phyloP scores from a whole-genome alignment of 257 asterid genomes.

The Henckelia pumila region DNA sequence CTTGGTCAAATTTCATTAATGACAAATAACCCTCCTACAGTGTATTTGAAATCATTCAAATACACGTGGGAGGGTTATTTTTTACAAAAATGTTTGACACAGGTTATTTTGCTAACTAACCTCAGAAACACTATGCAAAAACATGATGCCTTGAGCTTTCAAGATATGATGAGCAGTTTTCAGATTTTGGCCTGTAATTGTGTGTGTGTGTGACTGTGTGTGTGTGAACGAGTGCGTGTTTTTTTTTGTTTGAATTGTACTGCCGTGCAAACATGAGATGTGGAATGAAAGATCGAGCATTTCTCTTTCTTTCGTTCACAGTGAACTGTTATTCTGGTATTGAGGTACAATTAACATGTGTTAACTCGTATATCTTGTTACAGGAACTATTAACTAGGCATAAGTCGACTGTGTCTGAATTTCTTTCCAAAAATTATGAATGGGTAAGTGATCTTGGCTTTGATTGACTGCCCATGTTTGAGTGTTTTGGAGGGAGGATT shows the following conservation, averaged over 20 bases:
- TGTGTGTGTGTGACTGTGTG: too few relatives aligned
- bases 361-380: conserved; percentile 22
- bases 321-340: background rate
- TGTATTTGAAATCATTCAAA: too few relatives aligned
- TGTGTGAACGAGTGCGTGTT: too few relatives aligned
- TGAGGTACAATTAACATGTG: conserved; percentile 21
- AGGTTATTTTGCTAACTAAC: too few relatives aligned
- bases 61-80: too few relatives aligned
- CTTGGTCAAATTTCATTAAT: too few relatives aligned
- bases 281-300: background rate
- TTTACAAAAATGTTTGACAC: too few relatives aligned
- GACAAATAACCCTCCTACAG: too few relatives aligned
- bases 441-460: conserved; percentile 57
- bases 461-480: background rate
- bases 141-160: too few relatives aligned
- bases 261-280: background rate
- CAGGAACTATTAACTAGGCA: conserved; percentile 98
- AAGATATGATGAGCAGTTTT: too few relatives aligned
- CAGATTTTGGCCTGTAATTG: too few relatives aligned
- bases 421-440: conserved; percentile 84
- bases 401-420: conserved; percentile 91
- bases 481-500: conserved; percentile 1
- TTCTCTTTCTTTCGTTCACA: background rate
- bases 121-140: background rate
- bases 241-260: too few relatives aligned